A percentile compares a stretch with the other conserved stretches of the same genome.
phyloP scores from a whole-genome alignment of 2,329 filamentous ascomycete species.

The Cryphonectria radicalis region DNA sequence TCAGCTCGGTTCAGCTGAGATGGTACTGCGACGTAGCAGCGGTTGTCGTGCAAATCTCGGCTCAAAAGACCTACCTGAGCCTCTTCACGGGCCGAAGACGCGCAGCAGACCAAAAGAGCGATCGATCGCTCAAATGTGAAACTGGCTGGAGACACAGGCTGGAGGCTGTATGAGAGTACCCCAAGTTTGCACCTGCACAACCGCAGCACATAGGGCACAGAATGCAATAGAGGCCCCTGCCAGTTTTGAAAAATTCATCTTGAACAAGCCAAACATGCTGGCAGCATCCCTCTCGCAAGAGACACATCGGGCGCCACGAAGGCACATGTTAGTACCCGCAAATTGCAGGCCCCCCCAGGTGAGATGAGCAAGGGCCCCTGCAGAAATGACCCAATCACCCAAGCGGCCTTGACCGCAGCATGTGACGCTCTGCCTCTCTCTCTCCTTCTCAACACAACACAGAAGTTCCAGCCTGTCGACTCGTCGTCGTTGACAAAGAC shows the following conservation, averaged over 20 bases:
- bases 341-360: not conserved
- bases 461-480: not conserved
- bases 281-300: not conserved
- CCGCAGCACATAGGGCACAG: conserved; percentile 19
- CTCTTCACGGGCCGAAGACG: conserved; percentile 22
- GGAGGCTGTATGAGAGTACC: conserved; percentile 3
- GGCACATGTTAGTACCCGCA: not conserved
- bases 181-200: conserved; percentile 21
- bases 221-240: conserved; percentile 17
- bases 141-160: conserved; percentile 14
- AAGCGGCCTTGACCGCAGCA: not conserved
- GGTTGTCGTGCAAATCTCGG: conserved; percentile 13
- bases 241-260: conserved; percentile 8
- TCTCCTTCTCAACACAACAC: not conserved
- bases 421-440: not conserved
- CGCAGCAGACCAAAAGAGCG: conserved; percentile 13
- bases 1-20: not conserved
- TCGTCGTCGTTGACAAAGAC: not conserved
- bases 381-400: conserved; percentile 8
- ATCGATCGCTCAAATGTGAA: conserved; percentile 20
- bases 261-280: not conserved
- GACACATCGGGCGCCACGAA: not conserved
- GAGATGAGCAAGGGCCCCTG: conserved; percentile 13
- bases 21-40: conserved; percentile 13
- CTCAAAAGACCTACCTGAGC: conserved; percentile 14